These are phyloP conservation scores for Penicillium psychrosexuale DNA, from an alignment of 2,329 filamentous ascomycete species.

Conservation along the genomic window DNA sequence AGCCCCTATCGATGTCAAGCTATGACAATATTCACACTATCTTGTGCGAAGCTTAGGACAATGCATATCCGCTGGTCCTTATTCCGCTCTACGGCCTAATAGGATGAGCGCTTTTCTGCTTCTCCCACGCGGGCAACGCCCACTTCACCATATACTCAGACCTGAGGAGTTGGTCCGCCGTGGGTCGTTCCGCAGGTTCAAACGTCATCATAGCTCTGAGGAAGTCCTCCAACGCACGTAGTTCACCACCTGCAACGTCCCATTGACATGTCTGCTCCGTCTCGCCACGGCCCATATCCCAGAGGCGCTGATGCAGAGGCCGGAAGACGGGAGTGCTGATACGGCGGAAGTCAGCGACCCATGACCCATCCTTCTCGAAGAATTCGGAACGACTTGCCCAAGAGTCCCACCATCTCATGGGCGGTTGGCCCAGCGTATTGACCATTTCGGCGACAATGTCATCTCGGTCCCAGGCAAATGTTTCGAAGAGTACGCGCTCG, in stretches of 20 bases:
- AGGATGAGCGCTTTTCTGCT: slow-evolving; percentile 4
- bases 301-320: slow-evolving; percentile 16
- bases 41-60: no score
- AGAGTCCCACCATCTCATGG: slow-evolving; percentile 17
- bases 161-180: slow-evolving; percentile 15
- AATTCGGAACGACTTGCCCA: slow-evolving; percentile 20
- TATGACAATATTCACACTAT: no score
- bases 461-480: slow-evolving; percentile 21
- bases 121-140: slow-evolving; percentile 23
- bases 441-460: slow-evolving; percentile 23
- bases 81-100: no score
- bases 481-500: slow-evolving; percentile 23
- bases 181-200: slow-evolving; percentile 19
- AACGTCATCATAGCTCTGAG: slow-evolving; percentile 22
- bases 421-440: slow-evolving; percentile 19
- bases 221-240: slow-evolving; percentile 19
- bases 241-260: slow-evolving; percentile 23
- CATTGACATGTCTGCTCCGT: slow-evolving; percentile 21
- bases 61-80: no score
- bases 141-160: slow-evolving; percentile 23
- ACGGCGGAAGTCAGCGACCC: slow-evolving; percentile 17
- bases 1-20: no score
- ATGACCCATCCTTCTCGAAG: slow-evolving; percentile 21
- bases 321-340: slow-evolving; percentile 16
- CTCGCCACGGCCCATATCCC: slow-evolving; percentile 24